Percentiles rank a stretch among this genome's conserved stretches.
Conservation (phyloP, 768 basidiomycete genomes). For the Lactifluus echinatus region DNA sequence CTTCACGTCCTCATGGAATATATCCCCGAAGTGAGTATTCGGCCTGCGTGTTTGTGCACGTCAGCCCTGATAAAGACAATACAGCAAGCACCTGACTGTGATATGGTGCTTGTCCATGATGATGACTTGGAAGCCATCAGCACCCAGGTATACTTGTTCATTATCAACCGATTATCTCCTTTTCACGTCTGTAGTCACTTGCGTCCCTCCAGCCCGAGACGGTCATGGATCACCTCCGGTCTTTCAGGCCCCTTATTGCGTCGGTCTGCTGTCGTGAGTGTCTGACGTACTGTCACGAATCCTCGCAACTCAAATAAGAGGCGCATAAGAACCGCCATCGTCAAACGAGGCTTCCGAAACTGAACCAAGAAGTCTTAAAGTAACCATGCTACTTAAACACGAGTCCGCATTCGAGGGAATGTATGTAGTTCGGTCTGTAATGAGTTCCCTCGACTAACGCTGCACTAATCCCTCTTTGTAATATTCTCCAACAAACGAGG, state of each 20-base stretch:
- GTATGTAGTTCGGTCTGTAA: too few species aligned
- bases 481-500: too few species aligned
- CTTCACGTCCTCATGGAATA: not conserved
- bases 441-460: too few species aligned
- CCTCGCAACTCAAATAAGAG: not conserved
- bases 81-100: not conserved
- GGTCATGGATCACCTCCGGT: not conserved
- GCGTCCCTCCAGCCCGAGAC: not conserved
- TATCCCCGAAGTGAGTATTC: not conserved
- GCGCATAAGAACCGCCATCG: too few species aligned
- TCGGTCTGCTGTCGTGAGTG: too few species aligned
- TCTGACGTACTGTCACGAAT: too few species aligned
- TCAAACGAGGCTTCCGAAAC: too few species aligned
- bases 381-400: too few species aligned
- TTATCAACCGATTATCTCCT: not conserved
- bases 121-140: not conserved
- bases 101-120: not conserved
- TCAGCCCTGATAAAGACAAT: not conserved
- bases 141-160: not conserved
- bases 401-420: too few species aligned
- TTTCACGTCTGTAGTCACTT: not conserved
- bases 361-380: too few species aligned
- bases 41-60: too few species aligned
- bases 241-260: not conserved
- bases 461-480: too few species aligned